phyloP scores from a whole-genome alignment of 2,329 filamentous ascomycete genomes.

The Aspergillus aculeatinus region DNA sequence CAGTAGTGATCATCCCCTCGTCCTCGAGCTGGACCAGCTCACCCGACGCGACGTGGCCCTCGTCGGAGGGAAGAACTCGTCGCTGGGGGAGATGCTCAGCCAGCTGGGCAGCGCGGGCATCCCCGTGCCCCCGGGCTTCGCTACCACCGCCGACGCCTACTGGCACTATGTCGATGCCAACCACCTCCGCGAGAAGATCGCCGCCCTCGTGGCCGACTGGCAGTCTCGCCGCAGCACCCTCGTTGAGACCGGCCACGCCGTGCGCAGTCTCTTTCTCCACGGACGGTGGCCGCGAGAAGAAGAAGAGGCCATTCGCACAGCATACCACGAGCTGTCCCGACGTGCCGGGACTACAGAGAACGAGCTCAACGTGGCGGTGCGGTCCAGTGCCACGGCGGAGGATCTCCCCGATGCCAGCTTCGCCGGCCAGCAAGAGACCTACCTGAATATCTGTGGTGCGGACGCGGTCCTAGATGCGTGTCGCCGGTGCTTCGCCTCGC shows the following conservation, averaged over 20 bases:
- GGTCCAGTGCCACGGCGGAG: conserved; percentile 42
- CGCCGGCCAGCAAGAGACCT: conserved; percentile 41
- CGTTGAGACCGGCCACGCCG: conserved; percentile 30
- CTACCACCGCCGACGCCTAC: conserved; percentile 36
- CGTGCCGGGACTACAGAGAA: conserved; percentile 14
- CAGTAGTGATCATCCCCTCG: no score
- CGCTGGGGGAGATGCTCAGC: conserved; percentile 41
- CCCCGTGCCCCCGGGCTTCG: conserved; percentile 37
- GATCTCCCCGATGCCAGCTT: conserved; percentile 43
- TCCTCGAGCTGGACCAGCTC: no score
- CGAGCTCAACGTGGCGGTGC: conserved; percentile 37
- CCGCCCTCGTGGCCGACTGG: conserved; percentile 30
- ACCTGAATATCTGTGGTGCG: conserved; percentile 37
- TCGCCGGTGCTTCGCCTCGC: conserved; percentile 40
- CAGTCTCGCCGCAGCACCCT: conserved; percentile 28
- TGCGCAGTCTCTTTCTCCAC: conserved; percentile 32
- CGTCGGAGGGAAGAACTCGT: conserved; percentile 43
- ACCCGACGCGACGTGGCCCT: conserved; percentile 5
- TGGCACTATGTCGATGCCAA: conserved; percentile 38
- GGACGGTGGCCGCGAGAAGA: conserved; percentile 33
- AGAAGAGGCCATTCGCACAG: conserved; percentile 27
- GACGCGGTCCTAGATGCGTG: conserved; percentile 36
- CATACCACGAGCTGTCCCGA: conserved; percentile 30
- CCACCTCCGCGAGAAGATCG: conserved; percentile 32
- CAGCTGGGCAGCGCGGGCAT: conserved; percentile 30